Evolutionary conservation across 1,284 basidiomycete species (phyloP).

Genomic region (Puccinia brachypodii): DNA sequence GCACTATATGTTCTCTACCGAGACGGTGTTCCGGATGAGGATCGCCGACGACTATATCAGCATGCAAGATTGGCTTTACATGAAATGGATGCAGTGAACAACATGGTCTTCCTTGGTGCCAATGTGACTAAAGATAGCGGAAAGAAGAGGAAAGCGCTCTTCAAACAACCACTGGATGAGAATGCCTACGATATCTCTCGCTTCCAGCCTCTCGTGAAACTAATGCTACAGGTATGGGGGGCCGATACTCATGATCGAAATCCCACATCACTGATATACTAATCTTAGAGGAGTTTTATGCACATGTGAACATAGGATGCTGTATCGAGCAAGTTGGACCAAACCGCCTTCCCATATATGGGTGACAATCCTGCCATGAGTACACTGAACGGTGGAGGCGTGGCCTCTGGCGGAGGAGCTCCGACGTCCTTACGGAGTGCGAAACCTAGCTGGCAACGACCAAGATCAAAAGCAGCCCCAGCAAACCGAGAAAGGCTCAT

Average conservation of each 20-base stretch:
- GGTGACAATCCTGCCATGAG: slow-evolving; percentile 73
- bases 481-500: slow-evolving; percentile 71
- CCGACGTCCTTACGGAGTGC: slow-evolving; percentile 58
- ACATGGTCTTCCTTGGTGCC: slow-evolving; percentile 77
- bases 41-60: slow-evolving; percentile 88
- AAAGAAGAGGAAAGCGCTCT: slow-evolving; percentile 35
- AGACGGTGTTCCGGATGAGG: slow-evolving; percentile 97
- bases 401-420: slow-evolving; percentile 55
- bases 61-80: slow-evolving; percentile 85
- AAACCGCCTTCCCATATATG: slow-evolving; percentile 80
- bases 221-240: slow-evolving; percentile 68
- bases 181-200: slow-evolving; percentile 95
- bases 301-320: slow-evolving; percentile 69
- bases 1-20: slow-evolving; percentile 93
- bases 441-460: slow-evolving; percentile 43
- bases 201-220: slow-evolving; percentile 81
- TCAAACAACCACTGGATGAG: slow-evolving; percentile 69
- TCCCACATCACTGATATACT: neutral
- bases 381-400: slow-evolving; percentile 60
- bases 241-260: neutral
- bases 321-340: slow-evolving; percentile 73
- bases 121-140: slow-evolving; percentile 70
- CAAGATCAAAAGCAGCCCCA: slow-evolving; percentile 27
- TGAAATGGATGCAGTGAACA: slow-evolving; percentile 93
- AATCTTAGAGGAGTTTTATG: neutral